Base-by-base conservation (phyloP, 2,329 filamentous ascomycete genomes). In the Aureobasidium namibiae region DNA sequence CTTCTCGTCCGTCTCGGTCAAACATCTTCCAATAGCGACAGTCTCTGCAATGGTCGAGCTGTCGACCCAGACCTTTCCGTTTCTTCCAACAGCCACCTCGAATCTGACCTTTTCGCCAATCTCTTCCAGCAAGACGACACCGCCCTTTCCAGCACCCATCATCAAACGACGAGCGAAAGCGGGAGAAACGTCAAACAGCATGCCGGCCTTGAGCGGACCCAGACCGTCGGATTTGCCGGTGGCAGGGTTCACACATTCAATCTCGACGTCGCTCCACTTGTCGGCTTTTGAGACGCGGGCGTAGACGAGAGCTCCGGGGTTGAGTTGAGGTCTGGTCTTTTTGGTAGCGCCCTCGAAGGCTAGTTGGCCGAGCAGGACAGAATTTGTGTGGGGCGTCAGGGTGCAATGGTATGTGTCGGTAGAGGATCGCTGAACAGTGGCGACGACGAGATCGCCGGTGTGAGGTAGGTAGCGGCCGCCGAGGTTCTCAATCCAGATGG, bases 321-420 rank as follows among this genome's bases (percentile, higher is more conserved):
- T 77, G 44, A 97, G 82, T 63, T 89, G 81, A 0, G 94, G 94
- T 1, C 92, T 82, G 2, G 90, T 96, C 76, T 97, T 97, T 73
- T 92, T 94, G 45, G 88, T 90, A 18, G 91, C 94, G 63, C 86
- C 85, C 74, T 97, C 92, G 72, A 99, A 99, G n/a, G 91, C 84
- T 21, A 97, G 81, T 65, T 95, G 89, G 0, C 89, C 90, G 1
- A 97, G 84, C 18, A 89, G 78, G 1, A 89, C 90, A 61, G 75
- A 74, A 0, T 80, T 75, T 6, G 80, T 82, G 67, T 84, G 76
- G 9, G 81, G 80, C 29, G 89, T 87, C 56, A 97, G 80, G 65
- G 81, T 80, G 72, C 91, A 91, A 73, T 88, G 86, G 79, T 89
- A 96, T 70, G 83, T 82, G 66, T 97, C 94, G 60, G 80, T 78